phyloP scores from a whole-genome alignment of 2,329 filamentous ascomycete genomes.

The Cladophialophora exuberans region DNA sequence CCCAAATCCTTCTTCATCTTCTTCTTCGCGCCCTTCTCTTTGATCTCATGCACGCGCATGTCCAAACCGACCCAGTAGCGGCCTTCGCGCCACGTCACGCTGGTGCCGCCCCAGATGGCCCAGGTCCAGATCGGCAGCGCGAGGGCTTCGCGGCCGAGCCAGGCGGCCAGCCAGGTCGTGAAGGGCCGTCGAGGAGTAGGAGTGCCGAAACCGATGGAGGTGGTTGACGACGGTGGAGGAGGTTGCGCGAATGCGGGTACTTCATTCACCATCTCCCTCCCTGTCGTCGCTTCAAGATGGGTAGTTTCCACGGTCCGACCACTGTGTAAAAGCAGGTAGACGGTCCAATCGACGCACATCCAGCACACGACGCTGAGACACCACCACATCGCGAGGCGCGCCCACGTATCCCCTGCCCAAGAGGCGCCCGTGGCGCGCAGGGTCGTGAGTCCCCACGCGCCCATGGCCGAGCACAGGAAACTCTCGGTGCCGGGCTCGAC shows the following conservation, averaged over 20 bases:
- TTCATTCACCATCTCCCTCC: conserved; percentile 45
- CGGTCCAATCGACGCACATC: conserved; percentile 74
- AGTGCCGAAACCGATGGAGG: too few species aligned
- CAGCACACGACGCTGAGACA: conserved; percentile 66
- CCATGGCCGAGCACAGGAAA: conserved; percentile 78
- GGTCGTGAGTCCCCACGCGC: conserved; percentile 77
- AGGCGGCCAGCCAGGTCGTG: conserved; percentile 74
- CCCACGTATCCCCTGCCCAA: conserved; percentile 69
- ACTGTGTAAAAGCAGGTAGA: conserved; percentile 75
- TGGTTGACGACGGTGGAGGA: background rate
- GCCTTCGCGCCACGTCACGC: conserved; percentile 83
- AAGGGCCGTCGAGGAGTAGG: conserved; percentile 60
- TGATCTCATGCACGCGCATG: conserved; percentile 73
- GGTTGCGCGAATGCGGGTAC: conserved; percentile 71
- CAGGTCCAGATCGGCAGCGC: conserved; percentile 88
- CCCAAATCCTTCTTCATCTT: too few species aligned
- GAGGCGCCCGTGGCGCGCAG: conserved; percentile 53
- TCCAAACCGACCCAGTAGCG: conserved; percentile 81
- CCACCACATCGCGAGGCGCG: conserved; percentile 68
- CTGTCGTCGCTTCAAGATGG: too few species aligned
- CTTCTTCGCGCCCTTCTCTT: conserved; percentile 20
- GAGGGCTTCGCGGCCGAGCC: conserved; percentile 80
- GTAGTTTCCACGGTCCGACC: conserved; percentile 68
- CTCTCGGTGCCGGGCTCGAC: conserved; percentile 93
- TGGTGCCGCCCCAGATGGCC: conserved; percentile 86